Base-by-base conservation (phyloP, 768 basidiomycete genomes). In the Boletus fagicola region DNA sequence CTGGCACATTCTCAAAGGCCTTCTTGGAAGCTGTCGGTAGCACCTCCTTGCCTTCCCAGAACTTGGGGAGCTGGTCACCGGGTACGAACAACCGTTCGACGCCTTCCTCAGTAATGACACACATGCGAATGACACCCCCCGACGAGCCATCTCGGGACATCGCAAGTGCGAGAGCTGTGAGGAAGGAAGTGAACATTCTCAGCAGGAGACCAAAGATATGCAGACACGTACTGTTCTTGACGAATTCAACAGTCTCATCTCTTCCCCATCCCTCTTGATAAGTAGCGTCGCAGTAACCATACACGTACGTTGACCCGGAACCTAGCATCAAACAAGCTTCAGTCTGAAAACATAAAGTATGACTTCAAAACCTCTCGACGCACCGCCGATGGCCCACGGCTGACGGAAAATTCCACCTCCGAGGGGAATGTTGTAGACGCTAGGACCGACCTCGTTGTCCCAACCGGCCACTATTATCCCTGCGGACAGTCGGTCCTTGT, bases 261-360 rank as follows among this genome's bases (percentile, higher is more conserved):
- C 82, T 82, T 8, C 83, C 85, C 94, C 92, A 96, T 16, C 90
- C 92, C 30, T 98, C 95, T 73, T 86, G 76, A 71, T 90, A 99
- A 28, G 94, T 98, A n/a, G 97, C 94, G 72, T 99, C 97, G 66
- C 97, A 98, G 76, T 98, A 98, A 51, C 96, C 97, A 69, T 98
- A 99, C 12, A 98, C 94, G 70, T 98, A 99, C 9, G 94, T 94
- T 38, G 94, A 97, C 9, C 97, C 97, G 50, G 94, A 96, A 26
- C 93, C 90, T 93, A 62, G 30, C 20, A 43, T 46, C 26, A 22
- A 52, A 30, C 45, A 36, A 10, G 35, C 11, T 31, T 22, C 8
- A 13, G 26, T 62, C 20, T 50, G 35, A 28, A n/a, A 53, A 10
- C 11, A 40, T 39, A 28, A 18, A 28, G n/a, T 3, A n/a, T 0